Evolutionary conservation across 176 grass and related monocot genomes (phyloP).

Genomic region (Oryza coarctata): DNA sequence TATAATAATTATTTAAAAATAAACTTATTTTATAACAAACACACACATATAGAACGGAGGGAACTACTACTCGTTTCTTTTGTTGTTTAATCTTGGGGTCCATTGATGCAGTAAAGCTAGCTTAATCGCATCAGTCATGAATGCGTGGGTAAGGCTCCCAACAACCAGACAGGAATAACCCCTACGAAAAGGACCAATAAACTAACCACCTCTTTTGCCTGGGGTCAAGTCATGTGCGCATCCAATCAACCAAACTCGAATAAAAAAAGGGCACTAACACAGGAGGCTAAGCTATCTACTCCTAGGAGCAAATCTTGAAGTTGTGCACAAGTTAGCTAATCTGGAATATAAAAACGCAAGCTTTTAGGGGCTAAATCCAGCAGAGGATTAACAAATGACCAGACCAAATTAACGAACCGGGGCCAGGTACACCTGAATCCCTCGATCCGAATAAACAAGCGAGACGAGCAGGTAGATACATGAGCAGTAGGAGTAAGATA

Average conservation of each 20-base stretch:
- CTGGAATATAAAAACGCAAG: slow-evolving; percentile 29
- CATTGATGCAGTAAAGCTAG: slow-evolving; percentile 15
- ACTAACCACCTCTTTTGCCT: slow-evolving; percentile 31
- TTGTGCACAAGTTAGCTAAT: not conserved
- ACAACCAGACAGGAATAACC: slow-evolving; percentile 51
- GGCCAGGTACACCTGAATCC: slow-evolving; percentile 49
- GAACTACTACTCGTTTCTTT: not conserved
- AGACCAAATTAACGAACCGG: slow-evolving; percentile 30
- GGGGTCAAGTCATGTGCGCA: not conserved
- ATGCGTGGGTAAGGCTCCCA: slow-evolving; percentile 48
- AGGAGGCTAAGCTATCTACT: not conserved
- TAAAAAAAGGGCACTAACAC: not conserved
- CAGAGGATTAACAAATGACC: slow-evolving; percentile 48
- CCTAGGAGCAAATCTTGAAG: slow-evolving; percentile 30
- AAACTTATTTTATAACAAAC: no score
- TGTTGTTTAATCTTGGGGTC: slow-evolving; percentile 17
- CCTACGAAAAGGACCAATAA: slow-evolving; percentile 38
- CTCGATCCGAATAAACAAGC: slow-evolving; percentile 56
- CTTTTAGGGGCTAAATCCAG: slow-evolving; percentile 24
- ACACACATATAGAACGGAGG: no score
- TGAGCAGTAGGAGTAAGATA: not conserved
- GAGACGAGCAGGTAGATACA: not conserved
- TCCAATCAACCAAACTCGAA: not conserved
- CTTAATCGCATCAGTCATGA: slow-evolving; percentile 34
- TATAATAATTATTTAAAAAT: no score